Conservation (phyloP, 768 basidiomycete genomes). For the Trametes sanguinea region DNA sequence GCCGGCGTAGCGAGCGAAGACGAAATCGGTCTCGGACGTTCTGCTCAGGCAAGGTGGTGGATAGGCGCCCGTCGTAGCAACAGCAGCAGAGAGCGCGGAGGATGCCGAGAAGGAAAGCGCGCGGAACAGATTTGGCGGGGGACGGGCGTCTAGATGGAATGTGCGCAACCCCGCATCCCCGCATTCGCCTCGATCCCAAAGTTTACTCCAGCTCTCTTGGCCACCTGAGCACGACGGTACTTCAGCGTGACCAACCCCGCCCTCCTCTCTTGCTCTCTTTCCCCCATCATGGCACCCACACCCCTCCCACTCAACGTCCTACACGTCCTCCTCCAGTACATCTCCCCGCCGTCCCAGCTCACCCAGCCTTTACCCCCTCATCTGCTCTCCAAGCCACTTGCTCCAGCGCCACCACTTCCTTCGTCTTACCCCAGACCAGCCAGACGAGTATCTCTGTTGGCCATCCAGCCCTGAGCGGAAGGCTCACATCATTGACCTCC, state of each 20-base stretch:
- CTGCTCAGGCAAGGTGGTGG: background rate
- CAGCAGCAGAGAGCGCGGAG: background rate
- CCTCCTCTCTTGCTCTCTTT: slow-evolving; percentile 10
- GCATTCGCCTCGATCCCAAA: background rate
- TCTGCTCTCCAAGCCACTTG: slow-evolving; percentile 62
- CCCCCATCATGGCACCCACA: slow-evolving; percentile 37
- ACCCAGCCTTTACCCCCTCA: slow-evolving; percentile 55
- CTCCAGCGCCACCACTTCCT: slow-evolving; percentile 69
- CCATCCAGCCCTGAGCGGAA: slow-evolving; percentile 44
- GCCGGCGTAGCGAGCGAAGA: background rate
- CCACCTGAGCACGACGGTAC: slow-evolving; percentile 12
- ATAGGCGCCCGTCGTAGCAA: slow-evolving; percentile 1
- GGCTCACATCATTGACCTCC: slow-evolving; percentile 42
- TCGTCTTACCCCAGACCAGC: slow-evolving; percentile 48
- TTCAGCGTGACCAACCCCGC: background rate
- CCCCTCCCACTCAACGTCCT: slow-evolving; percentile 43
- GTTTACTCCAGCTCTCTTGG: background rate
- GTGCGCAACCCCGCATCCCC: slow-evolving; percentile 11
- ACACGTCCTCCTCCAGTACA: slow-evolving; percentile 55
- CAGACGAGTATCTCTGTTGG: slow-evolving; percentile 67
- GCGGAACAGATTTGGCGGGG: slow-evolving; percentile 2
- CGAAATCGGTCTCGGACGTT: slow-evolving; percentile 5
- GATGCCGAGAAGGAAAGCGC: slow-evolving; percentile 6
- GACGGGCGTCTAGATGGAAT: slow-evolving; percentile 9
- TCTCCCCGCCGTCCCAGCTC: slow-evolving; percentile 53